phyloP scores from a whole-genome alignment of 2,329 filamentous ascomycete genomes.

The Botrytis byssoidea region DNA sequence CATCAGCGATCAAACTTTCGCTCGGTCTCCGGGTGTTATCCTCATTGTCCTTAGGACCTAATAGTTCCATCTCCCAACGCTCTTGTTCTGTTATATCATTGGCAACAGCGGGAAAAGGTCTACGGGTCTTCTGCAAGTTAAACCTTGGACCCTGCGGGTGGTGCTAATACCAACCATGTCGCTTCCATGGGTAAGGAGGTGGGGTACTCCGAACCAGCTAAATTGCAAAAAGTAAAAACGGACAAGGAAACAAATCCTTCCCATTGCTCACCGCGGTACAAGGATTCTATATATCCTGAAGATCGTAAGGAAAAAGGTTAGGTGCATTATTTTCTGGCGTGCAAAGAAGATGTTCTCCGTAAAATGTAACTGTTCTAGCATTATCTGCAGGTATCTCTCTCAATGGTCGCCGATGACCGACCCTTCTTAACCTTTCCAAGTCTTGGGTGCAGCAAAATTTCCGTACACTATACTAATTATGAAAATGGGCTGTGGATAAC shows the following conservation, averaged over 20 bases:
- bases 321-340: neutral
- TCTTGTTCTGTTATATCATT: neutral
- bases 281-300: slow-evolving; percentile 16
- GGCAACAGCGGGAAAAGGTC: slow-evolving; percentile 4
- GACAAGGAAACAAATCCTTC: slow-evolving; percentile 14
- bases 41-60: neutral
- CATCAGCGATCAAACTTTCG: neutral
- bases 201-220: slow-evolving; percentile 17
- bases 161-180: neutral
- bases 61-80: neutral
- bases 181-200: slow-evolving; percentile 2
- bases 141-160: neutral
- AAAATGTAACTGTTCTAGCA: neutral
- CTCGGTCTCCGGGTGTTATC: neutral
- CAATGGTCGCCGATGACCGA: slow-evolving; percentile 15
- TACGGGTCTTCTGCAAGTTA: slow-evolving; percentile 2
- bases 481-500: neutral
- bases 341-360: neutral
- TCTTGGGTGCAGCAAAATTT: neutral
- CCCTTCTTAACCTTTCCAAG: slow-evolving; percentile 5
- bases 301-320: slow-evolving; percentile 11
- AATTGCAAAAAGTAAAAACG: neutral
- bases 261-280: slow-evolving; percentile 12
- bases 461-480: slow-evolving; percentile 1
- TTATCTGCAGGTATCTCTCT: neutral